phyloP scores from a whole-genome alignment of 2,329 filamentous ascomycete species.

The Colletotrichum lini region DNA sequence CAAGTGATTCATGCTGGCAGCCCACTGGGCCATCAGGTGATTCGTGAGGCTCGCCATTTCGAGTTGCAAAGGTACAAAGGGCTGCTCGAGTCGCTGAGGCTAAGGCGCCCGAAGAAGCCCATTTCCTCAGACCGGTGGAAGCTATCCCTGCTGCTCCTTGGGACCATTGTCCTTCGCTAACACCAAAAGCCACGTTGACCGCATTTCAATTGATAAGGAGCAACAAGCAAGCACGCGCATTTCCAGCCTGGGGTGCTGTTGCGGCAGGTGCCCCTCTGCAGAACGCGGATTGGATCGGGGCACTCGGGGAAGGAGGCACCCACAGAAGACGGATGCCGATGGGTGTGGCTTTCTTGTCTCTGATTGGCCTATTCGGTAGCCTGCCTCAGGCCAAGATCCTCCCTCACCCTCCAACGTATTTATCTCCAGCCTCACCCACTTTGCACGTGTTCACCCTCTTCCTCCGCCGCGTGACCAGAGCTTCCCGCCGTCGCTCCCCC shows the following conservation, averaged over 20 bases:
- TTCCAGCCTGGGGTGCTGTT: constrained; percentile 17
- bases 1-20: constrained; percentile 42
- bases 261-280: constrained; percentile 39
- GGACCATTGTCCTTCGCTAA: constrained; percentile 17
- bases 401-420: constrained; percentile 47
- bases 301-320: constrained; percentile 38
- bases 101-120: constrained; percentile 14
- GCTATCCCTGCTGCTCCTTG: constrained; percentile 23
- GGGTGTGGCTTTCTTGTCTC: constrained; percentile 32
- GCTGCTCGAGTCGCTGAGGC: constrained; percentile 9
- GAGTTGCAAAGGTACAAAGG: constrained; percentile 19
- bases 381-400: constrained; percentile 41
- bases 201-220: constrained; percentile 24
- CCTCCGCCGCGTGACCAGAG: constrained; percentile 56
- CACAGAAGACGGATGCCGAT: constrained; percentile 19
- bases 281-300: constrained; percentile 40
- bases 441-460: constrained; percentile 58
- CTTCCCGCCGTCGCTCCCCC: constrained; percentile 39
- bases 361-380: constrained; percentile 27
- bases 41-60: constrained; percentile 41
- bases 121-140: constrained; percentile 23
- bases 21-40: constrained; percentile 42
- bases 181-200: not conserved
- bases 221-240: constrained; percentile 27
- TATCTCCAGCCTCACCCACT: constrained; percentile 55